Evolutionary conservation across 2,329 filamentous ascomycete species (phyloP).

Genomic region (Neofusicoccum laricinum): DNA sequence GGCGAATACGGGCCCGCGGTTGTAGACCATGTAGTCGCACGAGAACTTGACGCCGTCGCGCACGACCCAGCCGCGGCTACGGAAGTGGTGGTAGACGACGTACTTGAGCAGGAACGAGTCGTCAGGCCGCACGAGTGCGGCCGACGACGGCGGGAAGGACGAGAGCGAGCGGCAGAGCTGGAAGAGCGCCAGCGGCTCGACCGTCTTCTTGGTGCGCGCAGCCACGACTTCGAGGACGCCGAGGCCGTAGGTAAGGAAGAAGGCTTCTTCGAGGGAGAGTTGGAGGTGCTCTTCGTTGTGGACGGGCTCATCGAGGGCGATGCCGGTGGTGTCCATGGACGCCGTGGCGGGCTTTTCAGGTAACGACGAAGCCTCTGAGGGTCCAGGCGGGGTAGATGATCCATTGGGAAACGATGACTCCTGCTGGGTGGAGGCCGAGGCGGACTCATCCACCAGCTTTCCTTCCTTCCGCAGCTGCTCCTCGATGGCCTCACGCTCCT

Average conservation of each 20-base stretch:
- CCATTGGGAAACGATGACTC: too few relatives aligned
- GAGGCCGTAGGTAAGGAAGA: conserved; percentile 81
- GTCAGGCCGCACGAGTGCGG: conserved; percentile 60
- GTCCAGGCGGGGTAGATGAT: background rate
- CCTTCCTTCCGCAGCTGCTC: conserved; percentile 61
- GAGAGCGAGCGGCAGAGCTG: conserved; percentile 66
- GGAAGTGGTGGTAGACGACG: conserved; percentile 91
- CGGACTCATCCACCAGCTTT: conserved; percentile 25
- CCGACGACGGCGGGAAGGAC: conserved; percentile 58
- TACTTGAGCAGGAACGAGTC: conserved; percentile 86
- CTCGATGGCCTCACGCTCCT: conserved; percentile 80
- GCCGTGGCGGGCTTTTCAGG: background rate
- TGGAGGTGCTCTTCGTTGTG: conserved; percentile 82
- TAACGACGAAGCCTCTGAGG: background rate
- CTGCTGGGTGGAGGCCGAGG: too few relatives aligned
- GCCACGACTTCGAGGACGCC: conserved; percentile 64
- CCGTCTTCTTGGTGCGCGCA: conserved; percentile 44
- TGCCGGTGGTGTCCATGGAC: background rate
- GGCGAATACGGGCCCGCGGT: conserved; percentile 86
- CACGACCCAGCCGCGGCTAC: conserved; percentile 91
- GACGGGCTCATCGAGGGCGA: conserved; percentile 23
- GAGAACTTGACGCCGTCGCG: conserved; percentile 92
- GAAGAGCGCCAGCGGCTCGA: conserved; percentile 49
- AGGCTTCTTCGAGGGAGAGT: conserved; percentile 82
- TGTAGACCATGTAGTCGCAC: conserved; percentile 91